phyloP scores from a whole-genome alignment of 2,329 filamentous ascomycete species.

The Diaporthe sp. region DNA sequence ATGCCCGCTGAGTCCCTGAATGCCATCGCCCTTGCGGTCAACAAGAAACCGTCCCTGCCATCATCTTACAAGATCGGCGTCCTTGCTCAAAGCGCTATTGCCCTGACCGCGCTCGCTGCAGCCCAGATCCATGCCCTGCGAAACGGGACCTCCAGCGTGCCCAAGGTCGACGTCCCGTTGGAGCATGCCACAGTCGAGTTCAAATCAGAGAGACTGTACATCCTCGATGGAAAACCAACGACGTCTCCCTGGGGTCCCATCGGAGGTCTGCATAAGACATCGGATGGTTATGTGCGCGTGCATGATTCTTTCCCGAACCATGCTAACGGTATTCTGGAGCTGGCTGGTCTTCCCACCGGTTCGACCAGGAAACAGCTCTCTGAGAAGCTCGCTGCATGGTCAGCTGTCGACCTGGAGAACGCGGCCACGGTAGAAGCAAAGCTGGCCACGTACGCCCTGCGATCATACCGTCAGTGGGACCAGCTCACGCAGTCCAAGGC shows the following conservation, averaged over 20 bases:
- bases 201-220: slow-evolving; percentile 1
- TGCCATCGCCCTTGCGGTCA: not conserved
- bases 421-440: not conserved
- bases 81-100: not conserved
- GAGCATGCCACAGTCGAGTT: slow-evolving; percentile 1
- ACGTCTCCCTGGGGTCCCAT: not conserved
- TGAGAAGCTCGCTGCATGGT: not conserved
- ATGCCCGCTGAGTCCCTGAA: not conserved
- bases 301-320: not conserved
- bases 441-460: not conserved
- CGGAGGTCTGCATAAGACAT: not conserved
- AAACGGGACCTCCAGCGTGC: not conserved
- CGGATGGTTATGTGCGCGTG: not conserved
- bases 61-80: not conserved
- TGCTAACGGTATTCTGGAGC: not conserved
- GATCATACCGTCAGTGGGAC: slow-evolving; percentile 6
- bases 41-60: not conserved
- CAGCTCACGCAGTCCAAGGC: not conserved
- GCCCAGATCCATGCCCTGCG: not conserved
- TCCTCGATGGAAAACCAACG: not conserved
- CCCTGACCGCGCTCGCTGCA: not conserved
- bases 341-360: not conserved
- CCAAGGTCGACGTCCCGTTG: not conserved
- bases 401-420: not conserved
- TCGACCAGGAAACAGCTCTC: not conserved